phyloP scores from a whole-genome alignment of 257 asterid genomes.

The Anisodus tanguticus region DNA sequence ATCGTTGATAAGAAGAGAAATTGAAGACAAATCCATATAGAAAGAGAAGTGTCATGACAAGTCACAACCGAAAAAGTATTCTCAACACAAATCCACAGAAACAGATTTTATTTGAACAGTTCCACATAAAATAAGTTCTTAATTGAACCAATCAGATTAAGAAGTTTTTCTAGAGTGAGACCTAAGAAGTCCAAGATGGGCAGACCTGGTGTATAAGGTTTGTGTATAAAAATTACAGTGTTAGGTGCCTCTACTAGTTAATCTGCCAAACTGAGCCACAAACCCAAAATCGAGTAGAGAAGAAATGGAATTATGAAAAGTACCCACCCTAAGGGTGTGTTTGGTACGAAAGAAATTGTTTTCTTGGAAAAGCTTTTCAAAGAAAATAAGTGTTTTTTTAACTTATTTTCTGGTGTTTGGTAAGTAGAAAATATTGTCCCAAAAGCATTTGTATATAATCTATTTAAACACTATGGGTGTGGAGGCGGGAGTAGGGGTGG shows the following conservation, averaged over 20 bases:
- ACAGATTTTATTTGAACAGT: not conserved
- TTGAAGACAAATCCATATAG: not conserved
- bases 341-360: no score
- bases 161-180: not conserved
- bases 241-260: not conserved
- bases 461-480: no score
- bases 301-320: not conserved
- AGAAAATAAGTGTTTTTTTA: no score
- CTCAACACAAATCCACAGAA: constrained; percentile 3
- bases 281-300: constrained; percentile 21
- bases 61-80: not conserved
- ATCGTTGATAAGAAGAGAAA: not conserved
- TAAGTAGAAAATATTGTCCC: no score
- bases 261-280: constrained; percentile 8
- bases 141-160: not conserved
- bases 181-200: not conserved
- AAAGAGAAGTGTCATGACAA: constrained; percentile 2
- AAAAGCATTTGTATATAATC: no score
- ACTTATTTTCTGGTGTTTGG: no score
- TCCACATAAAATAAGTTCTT: not conserved
- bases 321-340: not conserved
- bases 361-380: no score
- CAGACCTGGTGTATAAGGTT: not conserved
- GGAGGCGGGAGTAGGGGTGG: no score
- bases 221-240: not conserved